These are phyloP conservation scores for Punica granatum DNA, from an alignment of 345 rosid species.

Conservation along the genomic window DNA sequence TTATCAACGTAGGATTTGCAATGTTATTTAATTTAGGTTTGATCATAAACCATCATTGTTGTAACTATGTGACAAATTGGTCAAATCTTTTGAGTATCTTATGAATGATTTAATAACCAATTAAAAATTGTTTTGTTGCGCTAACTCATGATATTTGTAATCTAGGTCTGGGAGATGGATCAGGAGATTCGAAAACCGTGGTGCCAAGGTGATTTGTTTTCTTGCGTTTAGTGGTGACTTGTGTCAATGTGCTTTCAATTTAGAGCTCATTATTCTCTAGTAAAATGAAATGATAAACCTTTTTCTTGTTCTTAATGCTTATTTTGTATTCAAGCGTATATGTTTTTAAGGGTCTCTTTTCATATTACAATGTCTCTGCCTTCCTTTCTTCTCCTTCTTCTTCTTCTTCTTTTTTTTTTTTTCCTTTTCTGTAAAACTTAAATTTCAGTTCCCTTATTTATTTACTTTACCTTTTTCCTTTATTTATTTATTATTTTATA, in stretches of 20 bases:
- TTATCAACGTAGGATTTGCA: no score
- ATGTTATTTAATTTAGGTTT: no score
- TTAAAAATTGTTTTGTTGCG: not conserved
- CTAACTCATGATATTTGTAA: not conserved
- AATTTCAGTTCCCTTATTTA: not conserved
- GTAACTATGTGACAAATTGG: no score
- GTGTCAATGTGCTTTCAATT: not conserved
- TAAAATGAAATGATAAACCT: not conserved
- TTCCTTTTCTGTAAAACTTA: not conserved
- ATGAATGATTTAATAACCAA: no score
- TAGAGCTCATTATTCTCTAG: no score
- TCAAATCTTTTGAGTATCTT: no score
- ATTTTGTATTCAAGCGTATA: not conserved
- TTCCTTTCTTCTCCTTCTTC: not conserved
- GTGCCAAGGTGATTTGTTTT: constrained; percentile 15
- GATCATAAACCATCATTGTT: no score
- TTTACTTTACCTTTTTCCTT: not conserved
- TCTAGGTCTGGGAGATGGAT: constrained; percentile 15
- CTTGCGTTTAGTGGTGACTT: not conserved
- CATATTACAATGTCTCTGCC: not conserved
- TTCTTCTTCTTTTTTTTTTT: no score
- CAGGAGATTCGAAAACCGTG: constrained; percentile 14
- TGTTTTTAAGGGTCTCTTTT: not conserved
- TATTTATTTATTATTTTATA: not conserved
- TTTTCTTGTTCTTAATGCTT: not conserved